Evolutionary conservation across 768 basidiomycete genomes (phyloP), one percentile per base, ranked within the genome.

Genomic region (Lactarius trivialis): DNA sequence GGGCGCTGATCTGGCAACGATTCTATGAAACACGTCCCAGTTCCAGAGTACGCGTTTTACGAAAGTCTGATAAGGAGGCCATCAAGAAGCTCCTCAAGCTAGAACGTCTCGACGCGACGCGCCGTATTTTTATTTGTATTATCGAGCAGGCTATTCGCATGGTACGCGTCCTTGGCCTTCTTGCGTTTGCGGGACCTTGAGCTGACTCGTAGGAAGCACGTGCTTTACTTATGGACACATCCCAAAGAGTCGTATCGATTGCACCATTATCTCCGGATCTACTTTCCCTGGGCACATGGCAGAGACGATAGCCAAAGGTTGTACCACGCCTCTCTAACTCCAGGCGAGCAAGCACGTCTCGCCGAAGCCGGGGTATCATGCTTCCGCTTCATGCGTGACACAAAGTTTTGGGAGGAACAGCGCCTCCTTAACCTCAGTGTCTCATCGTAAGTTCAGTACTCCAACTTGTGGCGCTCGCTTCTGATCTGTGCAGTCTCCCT

Each of bases 231-330:
- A 19, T 64, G 64, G 64, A 65, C 61, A n/a, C 61, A 63, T 33
- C 21, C 57, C n/a, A 48, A 64, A 12, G 55, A 65, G 0, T 64
- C 61, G 3, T 55, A 65, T 55, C 61, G 37, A 30, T n/a, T 65
- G 17, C 64, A 57, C 33, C 56, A 64, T 26, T 58, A 55, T 48
- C 57, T 65, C 28, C 56, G 57, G 36, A 65, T 62, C 2, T 65
- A 63, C 53, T 65, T 65, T 50, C 64, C 64, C 12, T 63, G 61
- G 61, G 56, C 56, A 12, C 64, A 56, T 57, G 55, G 64, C 17
- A 57, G 63, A 28, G 33, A 53, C 32, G 33, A 28, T 32, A 53
- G 43, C n/a, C 56, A 63, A 45, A 15, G 56, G 19, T 34, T 64
- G 21, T 64, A n/a, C 53, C 56, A 65, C 21, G 36, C 39, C 7